A percentile compares a stretch with the other conserved stretches of the same genome.
Evolutionary conservation across 805 yeast genomes (phyloP).

Genomic region (Trichomonascus vanleenenianus): DNA sequence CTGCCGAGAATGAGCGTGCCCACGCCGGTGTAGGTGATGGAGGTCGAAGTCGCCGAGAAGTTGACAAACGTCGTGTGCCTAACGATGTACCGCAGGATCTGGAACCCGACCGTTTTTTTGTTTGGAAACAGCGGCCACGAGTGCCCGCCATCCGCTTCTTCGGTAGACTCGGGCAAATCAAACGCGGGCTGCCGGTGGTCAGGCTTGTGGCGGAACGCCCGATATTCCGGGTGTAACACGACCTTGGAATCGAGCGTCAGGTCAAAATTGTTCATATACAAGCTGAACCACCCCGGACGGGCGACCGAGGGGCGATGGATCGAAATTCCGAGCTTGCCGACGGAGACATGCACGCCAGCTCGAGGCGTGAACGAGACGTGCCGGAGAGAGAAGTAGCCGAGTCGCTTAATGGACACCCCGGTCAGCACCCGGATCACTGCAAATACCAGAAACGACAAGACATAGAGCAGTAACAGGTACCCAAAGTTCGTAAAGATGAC

Average conservation of each 20-base stretch:
- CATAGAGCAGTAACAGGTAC: constrained; percentile 18
- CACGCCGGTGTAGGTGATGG: constrained; percentile 22
- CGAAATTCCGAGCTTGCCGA: constrained; percentile 29
- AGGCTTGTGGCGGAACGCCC: constrained; percentile 1
- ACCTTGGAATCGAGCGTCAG: constrained; percentile 24
- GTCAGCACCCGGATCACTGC: constrained; percentile 33
- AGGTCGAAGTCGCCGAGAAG: constrained; percentile 19
- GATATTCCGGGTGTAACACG: constrained; percentile 12
- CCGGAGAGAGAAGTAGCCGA: constrained; percentile 34
- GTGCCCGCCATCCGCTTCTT: not conserved
- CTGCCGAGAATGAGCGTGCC: constrained; percentile 24
- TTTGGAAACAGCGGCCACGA: constrained; percentile 19
- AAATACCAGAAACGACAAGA: constrained; percentile 30
- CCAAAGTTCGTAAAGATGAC: constrained; percentile 11
- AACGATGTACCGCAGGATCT: constrained; percentile 15
- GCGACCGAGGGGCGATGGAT: constrained; percentile 35
- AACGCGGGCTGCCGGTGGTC: constrained; percentile 2
- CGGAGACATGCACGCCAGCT: constrained; percentile 29
- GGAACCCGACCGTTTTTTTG: constrained; percentile 17
- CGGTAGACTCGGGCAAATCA: constrained; percentile 1
- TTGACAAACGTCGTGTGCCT: constrained; percentile 22
- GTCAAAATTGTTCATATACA: constrained; percentile 27
- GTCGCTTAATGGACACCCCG: constrained; percentile 34
- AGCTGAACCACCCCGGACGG: constrained; percentile 32
- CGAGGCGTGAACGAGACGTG: constrained; percentile 28